Evolutionary conservation across 441 rosid genomes (phyloP), one percentile per base, ranked within the genome.

Genomic region (Hura crepitans): DNA sequence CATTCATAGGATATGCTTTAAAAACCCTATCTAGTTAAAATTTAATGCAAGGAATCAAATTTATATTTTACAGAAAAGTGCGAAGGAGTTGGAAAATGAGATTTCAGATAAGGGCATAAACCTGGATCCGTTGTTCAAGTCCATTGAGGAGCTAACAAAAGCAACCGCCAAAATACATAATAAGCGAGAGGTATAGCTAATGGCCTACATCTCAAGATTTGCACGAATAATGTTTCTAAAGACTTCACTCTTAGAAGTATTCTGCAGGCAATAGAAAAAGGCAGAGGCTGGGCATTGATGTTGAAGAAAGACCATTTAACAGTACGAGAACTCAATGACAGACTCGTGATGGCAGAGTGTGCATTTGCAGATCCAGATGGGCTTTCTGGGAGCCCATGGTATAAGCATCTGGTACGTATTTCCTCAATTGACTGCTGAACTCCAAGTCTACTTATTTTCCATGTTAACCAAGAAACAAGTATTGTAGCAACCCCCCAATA

Each of bases 301-400:
- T 58, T 81, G 74, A 81, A 75, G 74, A 82, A 57, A 31, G 75
- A 84, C 55, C 68, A 65, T 7, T 30, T 66, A 22, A 84, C 66
- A 80, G 87, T 79, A 31, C 81, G 96, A 79, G 91, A 85, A 75
- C 75, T 93, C 30, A 89, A 93, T 50, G 98, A 93, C 77, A 82
- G 91, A 75, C 79, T 93, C 74, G 83, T 89, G 96, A 86, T 90
- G 92, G 85, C 91, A n/a, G 97, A 93, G 70, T 69, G 91, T 71
- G 94, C 91, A 71, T 87, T 93, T 72, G 87, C 96, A 33, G 91
- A 93, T 61, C 53, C 63, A 68, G 90, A 93, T 74, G 96, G 98
- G 75, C 97, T 93, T 72, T 43, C 77, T 10, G 85, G 77, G 37
- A 81, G 86, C 69, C 45, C 86, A 67, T 93, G 98, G 98, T 80